Base-by-base conservation (phyloP, 2,329 filamentous ascomycete species). In the Pestalotiopsis sp. region DNA sequence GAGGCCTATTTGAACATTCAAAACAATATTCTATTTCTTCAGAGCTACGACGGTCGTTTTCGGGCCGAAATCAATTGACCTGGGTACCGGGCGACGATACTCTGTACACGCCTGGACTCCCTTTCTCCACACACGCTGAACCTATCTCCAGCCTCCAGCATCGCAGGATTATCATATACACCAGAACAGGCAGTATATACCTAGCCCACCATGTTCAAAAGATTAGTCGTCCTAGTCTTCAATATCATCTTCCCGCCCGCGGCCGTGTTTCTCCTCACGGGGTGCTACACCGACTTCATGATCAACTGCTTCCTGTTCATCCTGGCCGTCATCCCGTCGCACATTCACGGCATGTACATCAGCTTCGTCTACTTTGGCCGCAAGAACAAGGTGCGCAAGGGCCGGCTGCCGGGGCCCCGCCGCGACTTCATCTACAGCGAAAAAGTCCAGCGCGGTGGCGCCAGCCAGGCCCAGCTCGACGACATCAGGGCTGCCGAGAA, bases 331-430 rank as follows among this genome's bases (percentile, higher is more conserved):
- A 66, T 66, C 14, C 63, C 63, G 45, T 66, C 63, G n/a, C 63
- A 66, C 45, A 66, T 66, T n/a, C 63, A 66, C 63, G 63, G 63
- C 45, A 66, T 66, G 63, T 66, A 66, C 63, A 66, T 66, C 63
- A 66, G 63, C 49, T 66, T 66, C 41, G 45, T 66, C 23, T 66
- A 66, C 41, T 66, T 66, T 36, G 5, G n/a, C 45, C 63, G 63
- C 25, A 66, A 66, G 63, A 66, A 66, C 45, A 56, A 57, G 49
- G 63, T 66, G 63, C 63, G 63, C 14, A 66, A 66, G 63, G 63
- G 49, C 6, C 41, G 63, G 12, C 57, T 20, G 49, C 63, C 63
- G 4, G 63, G 63, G 1, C 17, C 12, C 12, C 25, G 63, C 13
- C 63, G 63, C 14, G 63, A 25, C 14, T 36, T 66, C 13, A 66